A percentile compares a stretch with the other conserved stretches of the same genome.
These are phyloP conservation scores for Ochromonas danica DNA, from an alignment of 108 stramenopile species.

Conservation along the genomic window DNA sequence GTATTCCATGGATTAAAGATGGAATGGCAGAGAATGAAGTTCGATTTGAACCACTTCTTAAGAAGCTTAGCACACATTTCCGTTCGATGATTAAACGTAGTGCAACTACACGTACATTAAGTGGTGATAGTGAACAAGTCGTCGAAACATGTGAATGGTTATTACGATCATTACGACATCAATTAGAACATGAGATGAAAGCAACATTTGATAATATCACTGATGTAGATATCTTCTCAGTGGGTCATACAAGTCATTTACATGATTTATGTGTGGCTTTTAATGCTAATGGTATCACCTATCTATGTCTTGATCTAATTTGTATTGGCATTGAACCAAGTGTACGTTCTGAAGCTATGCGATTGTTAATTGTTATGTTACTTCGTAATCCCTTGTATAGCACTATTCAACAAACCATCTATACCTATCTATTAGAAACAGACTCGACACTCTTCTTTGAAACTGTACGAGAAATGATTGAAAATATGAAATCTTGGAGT, in stretches of 20 bases:
- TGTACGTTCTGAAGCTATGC: slow-evolving; percentile 6
- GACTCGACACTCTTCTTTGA: slow-evolving; percentile 30
- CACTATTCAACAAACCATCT: neutral
- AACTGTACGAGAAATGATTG: slow-evolving; percentile 3
- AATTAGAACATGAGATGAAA: neutral
- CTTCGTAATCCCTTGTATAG: neutral
- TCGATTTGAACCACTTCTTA: slow-evolving; percentile 25
- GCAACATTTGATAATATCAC: neutral
- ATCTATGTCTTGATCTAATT: slow-evolving; percentile 33
- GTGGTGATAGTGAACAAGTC: neutral
- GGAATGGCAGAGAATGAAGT: neutral
- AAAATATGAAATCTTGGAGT: slow-evolving; percentile 25
- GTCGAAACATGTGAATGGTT: neutral
- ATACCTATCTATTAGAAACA: slow-evolving; percentile 7
- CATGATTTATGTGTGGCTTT: neutral
- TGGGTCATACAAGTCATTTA: neutral
- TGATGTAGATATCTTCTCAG: neutral
- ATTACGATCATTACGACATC: neutral
- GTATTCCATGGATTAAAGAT: slow-evolving; percentile 8
- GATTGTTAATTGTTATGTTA: neutral
- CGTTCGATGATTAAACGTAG: neutral
- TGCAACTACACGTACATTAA: neutral
- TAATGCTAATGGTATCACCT: slow-evolving; percentile 3
- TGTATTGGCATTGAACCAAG: neutral
- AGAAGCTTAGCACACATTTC: slow-evolving; percentile 12